Conservation (phyloP, 1,139 yeast genomes). For the Tardiomyces depauwii region DNA sequence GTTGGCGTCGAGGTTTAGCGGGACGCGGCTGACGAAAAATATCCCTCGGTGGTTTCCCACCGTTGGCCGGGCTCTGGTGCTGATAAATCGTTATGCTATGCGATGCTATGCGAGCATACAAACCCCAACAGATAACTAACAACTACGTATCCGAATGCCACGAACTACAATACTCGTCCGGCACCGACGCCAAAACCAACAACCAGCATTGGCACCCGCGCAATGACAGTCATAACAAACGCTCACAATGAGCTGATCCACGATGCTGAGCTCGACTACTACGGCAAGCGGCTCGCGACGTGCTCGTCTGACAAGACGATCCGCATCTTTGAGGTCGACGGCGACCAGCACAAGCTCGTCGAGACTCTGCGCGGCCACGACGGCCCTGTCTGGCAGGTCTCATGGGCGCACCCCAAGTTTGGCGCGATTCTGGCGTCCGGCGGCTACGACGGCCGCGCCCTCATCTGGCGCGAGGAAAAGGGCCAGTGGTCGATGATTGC, state of each 20-base stretch:
- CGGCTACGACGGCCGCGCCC: slow-evolving; percentile 88
- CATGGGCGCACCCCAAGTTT: slow-evolving; percentile 99
- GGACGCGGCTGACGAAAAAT: too few species aligned
- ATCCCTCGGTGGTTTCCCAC: too few species aligned
- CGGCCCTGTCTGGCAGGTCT: slow-evolving; percentile 98
- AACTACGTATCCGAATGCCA: too few species aligned
- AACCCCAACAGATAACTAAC: too few species aligned
- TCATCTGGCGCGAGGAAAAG: slow-evolving; percentile 91
- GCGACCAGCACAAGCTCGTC: slow-evolving; percentile 63
- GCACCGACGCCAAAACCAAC: too few species aligned
- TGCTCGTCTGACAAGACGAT: slow-evolving; percentile 92
- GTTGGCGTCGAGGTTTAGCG: too few species aligned
- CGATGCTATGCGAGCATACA: too few species aligned
- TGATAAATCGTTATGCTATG: too few species aligned
- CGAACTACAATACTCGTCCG: too few species aligned
- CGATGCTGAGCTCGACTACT: slow-evolving; percentile 94
- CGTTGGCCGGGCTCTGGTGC: too few species aligned
- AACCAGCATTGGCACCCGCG: too few species aligned
- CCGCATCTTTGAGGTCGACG: slow-evolving; percentile 84
- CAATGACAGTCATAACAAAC: slow-evolving; percentile 24
- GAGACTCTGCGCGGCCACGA: slow-evolving; percentile 80
- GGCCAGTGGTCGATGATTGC: slow-evolving; percentile 85
- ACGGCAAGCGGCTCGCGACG: slow-evolving; percentile 90
- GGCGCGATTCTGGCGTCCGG: slow-evolving; percentile 92
- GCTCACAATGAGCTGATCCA: slow-evolving; percentile 69